Evolutionary conservation across 2,329 filamentous ascomycete genomes (phyloP).

Genomic region (Botrytis paeoniae): DNA sequence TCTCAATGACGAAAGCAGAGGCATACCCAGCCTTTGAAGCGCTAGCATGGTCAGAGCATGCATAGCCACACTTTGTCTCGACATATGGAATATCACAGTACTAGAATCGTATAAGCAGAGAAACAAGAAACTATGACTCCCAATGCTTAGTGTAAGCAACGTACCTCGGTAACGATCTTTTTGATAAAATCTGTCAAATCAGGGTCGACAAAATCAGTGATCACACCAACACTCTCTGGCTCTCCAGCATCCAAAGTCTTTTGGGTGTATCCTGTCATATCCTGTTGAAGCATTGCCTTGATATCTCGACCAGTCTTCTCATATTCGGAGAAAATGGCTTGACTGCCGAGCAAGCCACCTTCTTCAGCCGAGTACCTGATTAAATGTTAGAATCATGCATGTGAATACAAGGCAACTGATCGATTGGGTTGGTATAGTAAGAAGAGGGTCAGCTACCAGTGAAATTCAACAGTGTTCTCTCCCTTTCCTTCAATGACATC

Average conservation of each 20-base stretch:
- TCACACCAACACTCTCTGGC: conserved; percentile 84
- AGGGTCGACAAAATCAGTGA: conserved; percentile 85
- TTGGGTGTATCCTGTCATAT: conserved; percentile 91
- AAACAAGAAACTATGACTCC: background rate
- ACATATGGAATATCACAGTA: conserved; percentile 89
- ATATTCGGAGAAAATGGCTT: conserved; percentile 84
- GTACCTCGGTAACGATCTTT: conserved; percentile 68
- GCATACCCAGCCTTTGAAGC: conserved; percentile 73
- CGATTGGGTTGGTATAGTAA: background rate
- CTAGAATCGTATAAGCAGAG: conserved; percentile 38
- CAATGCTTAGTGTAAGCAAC: conserved; percentile 22
- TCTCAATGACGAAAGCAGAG: conserved; percentile 74
- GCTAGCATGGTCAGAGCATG: conserved; percentile 72
- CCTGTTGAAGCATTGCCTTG: conserved; percentile 97
- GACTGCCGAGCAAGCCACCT: conserved; percentile 80
- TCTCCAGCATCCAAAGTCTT: conserved; percentile 78
- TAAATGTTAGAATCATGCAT: background rate
- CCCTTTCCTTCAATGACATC: conserved; percentile 68
- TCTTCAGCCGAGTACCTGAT: conserved; percentile 76
- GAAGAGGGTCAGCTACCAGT: conserved; percentile 58
- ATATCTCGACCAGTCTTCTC: conserved; percentile 69
- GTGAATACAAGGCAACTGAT: background rate
- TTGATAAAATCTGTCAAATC: conserved; percentile 88
- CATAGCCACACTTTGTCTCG: conserved; percentile 85
- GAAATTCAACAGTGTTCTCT: conserved; percentile 88